phyloP scores from a whole-genome alignment of 495 filamentous ascomycete species.

The Aspergillus leporis region DNA sequence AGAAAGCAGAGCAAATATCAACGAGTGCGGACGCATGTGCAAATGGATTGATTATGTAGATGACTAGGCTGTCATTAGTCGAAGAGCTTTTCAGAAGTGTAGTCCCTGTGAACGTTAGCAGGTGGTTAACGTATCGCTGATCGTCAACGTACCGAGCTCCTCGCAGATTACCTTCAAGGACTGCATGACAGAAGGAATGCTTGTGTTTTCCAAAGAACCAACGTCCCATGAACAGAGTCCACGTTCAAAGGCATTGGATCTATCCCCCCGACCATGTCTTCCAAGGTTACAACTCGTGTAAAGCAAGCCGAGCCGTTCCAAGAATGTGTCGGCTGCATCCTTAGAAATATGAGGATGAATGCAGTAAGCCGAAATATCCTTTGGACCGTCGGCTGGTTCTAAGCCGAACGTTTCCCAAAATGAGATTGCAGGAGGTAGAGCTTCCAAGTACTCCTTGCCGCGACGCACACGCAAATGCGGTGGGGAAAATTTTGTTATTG shows the following conservation, averaged over 20 bases:
- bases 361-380: conserved; percentile 78
- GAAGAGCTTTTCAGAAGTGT: conserved; percentile 45
- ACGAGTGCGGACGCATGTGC: conserved; percentile 62
- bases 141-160: conserved; percentile 39
- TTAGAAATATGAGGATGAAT: conserved; percentile 66
- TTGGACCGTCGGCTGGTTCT: conserved; percentile 72
- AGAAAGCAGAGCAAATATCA: conserved; percentile 77
- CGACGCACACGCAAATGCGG: conserved; percentile 80
- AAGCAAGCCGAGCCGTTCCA: conserved; percentile 66
- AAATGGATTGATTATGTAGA: conserved; percentile 86
- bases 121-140: conserved; percentile 10
- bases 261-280: conserved; percentile 58
- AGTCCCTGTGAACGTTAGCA: conserved; percentile 33
- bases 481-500: conserved; percentile 43
- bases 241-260: conserved; percentile 50
- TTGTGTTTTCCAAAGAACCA: conserved; percentile 24
- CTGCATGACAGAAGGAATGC: conserved; percentile 38
- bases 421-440: conserved; percentile 73
- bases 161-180: conserved; percentile 41
- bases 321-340: conserved; percentile 64
- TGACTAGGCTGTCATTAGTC: conserved; percentile 66
- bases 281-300: conserved; percentile 85
- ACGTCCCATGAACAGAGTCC: conserved; percentile 60
- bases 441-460: conserved; percentile 69
- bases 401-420: conserved; percentile 95